Base-by-base conservation (phyloP, 1,284 basidiomycete genomes). In the Farysia itapuensis region DNA sequence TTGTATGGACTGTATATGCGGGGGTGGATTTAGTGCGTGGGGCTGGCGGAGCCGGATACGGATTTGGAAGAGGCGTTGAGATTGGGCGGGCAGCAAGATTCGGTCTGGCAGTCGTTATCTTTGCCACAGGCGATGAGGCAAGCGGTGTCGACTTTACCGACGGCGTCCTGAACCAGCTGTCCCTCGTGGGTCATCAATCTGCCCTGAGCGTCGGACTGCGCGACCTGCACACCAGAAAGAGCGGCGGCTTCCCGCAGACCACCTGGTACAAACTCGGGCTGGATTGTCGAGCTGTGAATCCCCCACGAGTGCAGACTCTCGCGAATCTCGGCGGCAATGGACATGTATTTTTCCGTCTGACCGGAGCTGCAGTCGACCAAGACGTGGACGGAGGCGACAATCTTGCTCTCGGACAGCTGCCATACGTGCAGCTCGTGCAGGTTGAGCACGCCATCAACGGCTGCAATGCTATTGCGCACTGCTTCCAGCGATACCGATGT, bases 381-480 rank as follows among this genome's bases (percentile, higher is more conserved):
- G 35, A 99, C 89, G 78, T 99, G 95, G 15, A 99, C 92, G 1
- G 89, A 93, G 4, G 94, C 94, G 26, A 98, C 89, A 40, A 92
- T 85, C 74, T 95, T 96, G 57, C 82, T 82, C 77, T 90, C 88
- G 14, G 86, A 86, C 24, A 93, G 81, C 74, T 95, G 92, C 95
- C 95, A 99, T 43, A 98, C 85, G 78, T 98, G 95, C 23, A 99
- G 82, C 40, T 76, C 73, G 75, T 98, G 95, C 23, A 98, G 82
- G 20, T 90, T 90, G 47, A 90, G 81, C 18, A 98, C 94, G 33
- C 95, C 94, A 3, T 86, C 82, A 14, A 96, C 87, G 5, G 80
- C 79, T 20, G 88, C 80, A 57, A 99, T 92, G 5, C 87, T 85
- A 13, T 82, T 78, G 39, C 88, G 85, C 14, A 98, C 88, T 48